Base-by-base conservation (phyloP, 2,329 filamentous ascomycete species). In the Ilyonectria destructans region DNA sequence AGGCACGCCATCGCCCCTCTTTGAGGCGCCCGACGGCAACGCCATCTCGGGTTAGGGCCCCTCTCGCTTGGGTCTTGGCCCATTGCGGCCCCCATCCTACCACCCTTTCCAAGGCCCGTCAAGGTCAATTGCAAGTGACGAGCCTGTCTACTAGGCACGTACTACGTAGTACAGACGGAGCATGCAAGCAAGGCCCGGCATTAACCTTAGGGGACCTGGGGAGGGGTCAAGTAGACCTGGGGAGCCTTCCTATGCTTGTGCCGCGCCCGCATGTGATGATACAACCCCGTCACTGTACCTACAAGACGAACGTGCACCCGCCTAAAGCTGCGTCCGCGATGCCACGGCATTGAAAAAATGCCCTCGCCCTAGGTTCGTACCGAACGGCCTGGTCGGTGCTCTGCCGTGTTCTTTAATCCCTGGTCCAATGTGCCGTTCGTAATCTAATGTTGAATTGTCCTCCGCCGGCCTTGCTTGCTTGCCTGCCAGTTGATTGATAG, bases 21-120 rank as follows among this genome's bases (percentile, higher is more conserved):
- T 62, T 54, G 67, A 72, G 67, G 60, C 70, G 64, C 69, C 70
- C 70, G 72, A 72, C 71, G 67, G 70, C 69, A 72, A 71, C 68
- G 55, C 71, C 73, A 70, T 73, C 65, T 74, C 68, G 66, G 71
- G 72, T 72, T 74, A 72, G 65, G 60, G 49, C 57, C 56, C 65
- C 62, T 61, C 58, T 62, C 58, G 63, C 63, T 66, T 59, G 54
- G 59, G 58, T 17, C 65, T 59, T 67, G 60, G 48, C 60, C 65
- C 55, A 49, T 58, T 63, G 60, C 51, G 49, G 65, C 46, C 58
- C 48, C 58, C 23, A 12, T 43, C 51, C 48, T 46, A 43, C 54
- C 58, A 57, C 31, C 54, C 21, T 51, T 49, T 45, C 37, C 45
- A 51, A 51, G 65, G 52, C 60, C 62, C 54, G 62, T 60, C 49